A percentile compares a stretch with the other conserved stretches of the same genome.
phyloP scores from a whole-genome alignment of 176 grass and related monocot species.

The Lolium rigidum region DNA sequence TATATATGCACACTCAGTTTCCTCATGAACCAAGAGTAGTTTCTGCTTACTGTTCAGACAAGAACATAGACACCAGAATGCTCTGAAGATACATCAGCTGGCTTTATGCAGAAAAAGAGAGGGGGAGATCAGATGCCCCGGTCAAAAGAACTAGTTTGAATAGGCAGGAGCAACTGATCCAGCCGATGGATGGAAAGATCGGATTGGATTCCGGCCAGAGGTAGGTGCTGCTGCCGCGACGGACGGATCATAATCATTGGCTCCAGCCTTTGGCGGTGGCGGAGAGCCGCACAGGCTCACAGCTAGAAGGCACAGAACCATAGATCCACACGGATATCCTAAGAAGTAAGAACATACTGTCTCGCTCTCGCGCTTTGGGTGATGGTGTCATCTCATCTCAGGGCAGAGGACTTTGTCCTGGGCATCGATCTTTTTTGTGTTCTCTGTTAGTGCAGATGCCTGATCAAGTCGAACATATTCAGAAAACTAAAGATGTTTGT shows the following conservation, averaged over 20 bases:
- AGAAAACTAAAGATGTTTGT: too few species aligned
- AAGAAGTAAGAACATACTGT: neutral
- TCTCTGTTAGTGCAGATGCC: too few species aligned
- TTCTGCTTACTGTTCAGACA: neutral
- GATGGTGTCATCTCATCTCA: neutral
- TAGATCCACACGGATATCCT: neutral
- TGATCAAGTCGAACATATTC: too few species aligned
- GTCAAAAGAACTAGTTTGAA: neutral
- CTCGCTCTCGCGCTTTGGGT: neutral
- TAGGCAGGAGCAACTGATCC: neutral
- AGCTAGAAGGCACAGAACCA: neutral
- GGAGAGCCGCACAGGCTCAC: neutral
- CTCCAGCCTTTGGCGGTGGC: conserved; percentile 3
- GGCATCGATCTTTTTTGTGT: neutral
- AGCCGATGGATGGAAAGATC: neutral
- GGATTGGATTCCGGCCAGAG: neutral
- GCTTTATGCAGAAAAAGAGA: neutral
- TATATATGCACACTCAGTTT: too few species aligned
- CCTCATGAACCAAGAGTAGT: neutral
- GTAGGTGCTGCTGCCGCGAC: neutral
- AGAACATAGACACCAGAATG: neutral
- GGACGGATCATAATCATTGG: neutral
- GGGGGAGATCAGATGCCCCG: neutral
- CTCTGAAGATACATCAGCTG: neutral
- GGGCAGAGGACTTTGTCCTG: neutral